Evolutionary conservation across 1,284 basidiomycete species (phyloP).

Genomic region (Puccinia coronata): DNA sequence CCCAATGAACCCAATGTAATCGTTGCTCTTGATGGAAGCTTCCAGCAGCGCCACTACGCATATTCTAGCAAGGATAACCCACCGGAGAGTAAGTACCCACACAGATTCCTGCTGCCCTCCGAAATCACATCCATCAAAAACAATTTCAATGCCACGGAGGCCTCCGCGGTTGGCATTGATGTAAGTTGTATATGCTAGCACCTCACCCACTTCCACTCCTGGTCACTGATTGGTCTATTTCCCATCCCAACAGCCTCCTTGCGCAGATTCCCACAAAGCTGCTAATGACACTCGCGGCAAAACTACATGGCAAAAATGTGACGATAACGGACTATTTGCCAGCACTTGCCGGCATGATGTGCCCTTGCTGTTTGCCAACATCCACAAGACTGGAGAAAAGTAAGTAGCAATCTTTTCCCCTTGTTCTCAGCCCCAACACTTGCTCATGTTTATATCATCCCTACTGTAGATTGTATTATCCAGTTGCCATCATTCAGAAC

Average conservation of each 20-base stretch:
- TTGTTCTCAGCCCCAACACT: too few relatives aligned
- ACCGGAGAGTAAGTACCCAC: background rate
- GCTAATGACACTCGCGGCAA: background rate
- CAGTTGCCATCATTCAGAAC: background rate
- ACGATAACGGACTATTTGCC: conserved; percentile 22
- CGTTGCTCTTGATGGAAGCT: background rate
- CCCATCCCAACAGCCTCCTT: background rate
- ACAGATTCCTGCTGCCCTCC: background rate
- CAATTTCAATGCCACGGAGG: background rate
- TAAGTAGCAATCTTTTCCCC: background rate
- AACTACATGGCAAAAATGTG: conserved; percentile 9
- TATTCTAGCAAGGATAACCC: background rate
- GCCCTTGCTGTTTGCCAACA: background rate
- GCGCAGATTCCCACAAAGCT: conserved; percentile 12
- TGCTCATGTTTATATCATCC: background rate
- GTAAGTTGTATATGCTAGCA: background rate
- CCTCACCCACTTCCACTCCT: background rate
- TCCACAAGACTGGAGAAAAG: conserved; percentile 20
- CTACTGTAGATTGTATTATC: conserved; percentile 17
- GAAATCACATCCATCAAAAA: background rate
- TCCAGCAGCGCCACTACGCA: background rate
- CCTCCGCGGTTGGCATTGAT: background rate
- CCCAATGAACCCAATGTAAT: background rate
- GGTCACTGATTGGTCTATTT: too few relatives aligned
- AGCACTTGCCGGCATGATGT: conserved; percentile 13